Evolutionary conservation across 106 monocot genomes (phyloP), one percentile per base, ranked within the genome.

Genomic region (Dioscorea dumetorum): DNA sequence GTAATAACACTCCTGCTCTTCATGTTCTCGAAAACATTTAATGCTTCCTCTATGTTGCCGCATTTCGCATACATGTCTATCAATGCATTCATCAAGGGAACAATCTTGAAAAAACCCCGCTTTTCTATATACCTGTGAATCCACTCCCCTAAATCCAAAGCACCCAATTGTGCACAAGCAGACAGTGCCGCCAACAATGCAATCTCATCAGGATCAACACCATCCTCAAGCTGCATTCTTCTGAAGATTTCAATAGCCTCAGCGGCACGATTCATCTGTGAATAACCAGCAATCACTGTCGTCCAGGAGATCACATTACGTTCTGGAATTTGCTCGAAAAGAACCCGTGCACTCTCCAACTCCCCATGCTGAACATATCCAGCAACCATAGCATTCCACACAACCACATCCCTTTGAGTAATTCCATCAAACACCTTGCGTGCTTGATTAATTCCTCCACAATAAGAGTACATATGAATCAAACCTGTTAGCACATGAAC

Each of bases 21-120:
- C 85, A 88, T 88, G 28, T 60, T 75, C 67, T 84, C 72, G 49
- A 97, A 95, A 10, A 91, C 81, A 16, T 88, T 74, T 17, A 72
- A 1, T 32, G 91, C 91, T 33, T 74, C 79, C 20, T 59, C 58
- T 54, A 95, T 83, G 56, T 75, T 78, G 6, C 91, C 94, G 50
- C 75, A 91, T 69, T 95, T 91, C 1, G 85, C 78, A 69, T 95
- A 91, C 94, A 95, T 91, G 64, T 95, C 88, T 11, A 95, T 83
- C 15, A 91, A 74, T 15, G 91, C 85, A 75, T 91, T 91, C 77
- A 75, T 80, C 10, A 81, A 57, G 4, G 85, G 73, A 65, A 79
- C 49, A 22, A 60, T 77, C 48, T 71, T 79, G 22, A 31, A 34
- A 48, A 88, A 58, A 7, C 71, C 48, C 10, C 60, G 66, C 58